phyloP scores from a whole-genome alignment of 2,329 filamentous ascomycete genomes.

The Hymenoscyphus scutula region DNA sequence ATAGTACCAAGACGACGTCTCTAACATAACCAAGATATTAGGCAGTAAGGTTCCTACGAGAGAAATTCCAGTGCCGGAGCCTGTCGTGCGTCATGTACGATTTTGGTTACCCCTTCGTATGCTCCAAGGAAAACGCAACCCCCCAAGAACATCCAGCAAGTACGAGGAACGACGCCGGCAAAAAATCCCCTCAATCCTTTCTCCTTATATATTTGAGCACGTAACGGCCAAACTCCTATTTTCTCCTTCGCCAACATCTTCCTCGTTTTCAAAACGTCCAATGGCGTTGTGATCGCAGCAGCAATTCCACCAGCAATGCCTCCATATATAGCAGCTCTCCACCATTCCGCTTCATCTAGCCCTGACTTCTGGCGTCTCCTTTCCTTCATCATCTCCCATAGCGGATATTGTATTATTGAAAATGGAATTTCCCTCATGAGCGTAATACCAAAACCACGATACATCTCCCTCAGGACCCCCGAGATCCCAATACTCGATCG shows the following conservation, averaged over 20 bases:
- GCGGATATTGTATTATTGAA: constrained; percentile 92
- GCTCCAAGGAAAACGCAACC: constrained; percentile 93
- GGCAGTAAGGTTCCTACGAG: background rate
- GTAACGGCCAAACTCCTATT: constrained; percentile 56
- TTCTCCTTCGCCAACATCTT: constrained; percentile 83
- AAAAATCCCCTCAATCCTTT: constrained; percentile 70
- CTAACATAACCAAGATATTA: background rate
- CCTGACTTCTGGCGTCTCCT: constrained; percentile 53
- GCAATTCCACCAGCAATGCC: constrained; percentile 81
- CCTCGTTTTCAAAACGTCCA: constrained; percentile 95
- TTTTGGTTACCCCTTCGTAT: constrained; percentile 85
- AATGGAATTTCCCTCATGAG: constrained; percentile 96
- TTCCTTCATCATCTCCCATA: constrained; percentile 91
- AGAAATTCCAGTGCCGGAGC: background rate
- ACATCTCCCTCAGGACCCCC: constrained; percentile 77
- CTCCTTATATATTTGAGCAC: constrained; percentile 61
- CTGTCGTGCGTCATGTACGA: constrained; percentile 1
- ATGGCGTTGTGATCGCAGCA: constrained; percentile 82
- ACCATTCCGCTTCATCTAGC: constrained; percentile 43
- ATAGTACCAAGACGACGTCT: background rate
- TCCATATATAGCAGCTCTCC: constrained; percentile 66
- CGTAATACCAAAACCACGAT: constrained; percentile 88
- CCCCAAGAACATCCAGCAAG: constrained; percentile 93
- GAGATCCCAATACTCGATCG: constrained; percentile 43
- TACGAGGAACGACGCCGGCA: constrained; percentile 73